Conservation (phyloP, 1,139 yeast species). For the Protomyces macrosporus region DNA sequence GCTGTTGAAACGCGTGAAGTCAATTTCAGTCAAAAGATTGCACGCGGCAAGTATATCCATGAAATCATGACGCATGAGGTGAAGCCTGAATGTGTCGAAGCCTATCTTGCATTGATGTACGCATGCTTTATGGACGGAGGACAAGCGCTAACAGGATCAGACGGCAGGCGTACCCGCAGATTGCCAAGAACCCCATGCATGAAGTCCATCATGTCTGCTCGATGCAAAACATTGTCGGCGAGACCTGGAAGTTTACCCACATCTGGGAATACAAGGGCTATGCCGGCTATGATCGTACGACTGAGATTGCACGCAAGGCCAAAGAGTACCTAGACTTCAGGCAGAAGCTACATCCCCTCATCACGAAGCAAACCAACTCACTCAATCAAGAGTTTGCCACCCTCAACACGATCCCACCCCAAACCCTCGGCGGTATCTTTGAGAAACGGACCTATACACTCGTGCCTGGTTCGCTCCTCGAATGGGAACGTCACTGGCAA, state of each 20-base stretch:
- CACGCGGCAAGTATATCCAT: constrained; percentile 45
- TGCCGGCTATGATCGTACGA: constrained; percentile 43
- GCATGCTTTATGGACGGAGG: not conserved
- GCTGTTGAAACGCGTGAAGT: constrained; percentile 25
- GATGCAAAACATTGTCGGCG: constrained; percentile 45
- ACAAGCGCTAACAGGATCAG: not conserved
- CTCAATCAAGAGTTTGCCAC: constrained; percentile 44
- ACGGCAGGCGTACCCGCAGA: constrained; percentile 37
- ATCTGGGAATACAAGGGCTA: constrained; percentile 46
- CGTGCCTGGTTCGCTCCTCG: constrained; percentile 42
- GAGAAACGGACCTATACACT: constrained; percentile 43
- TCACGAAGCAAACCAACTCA: constrained; percentile 40
- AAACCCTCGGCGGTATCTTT: constrained; percentile 43
- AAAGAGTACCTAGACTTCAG: constrained; percentile 38
- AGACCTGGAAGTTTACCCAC: constrained; percentile 40
- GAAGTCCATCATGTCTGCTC: constrained; percentile 43
- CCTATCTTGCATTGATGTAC: constrained; percentile 39
- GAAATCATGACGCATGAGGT: constrained; percentile 43
- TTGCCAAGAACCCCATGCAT: constrained; percentile 38
- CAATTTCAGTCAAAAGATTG: constrained; percentile 34
- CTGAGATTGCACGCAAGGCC: constrained; percentile 39
- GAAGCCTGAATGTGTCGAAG: constrained; percentile 39
- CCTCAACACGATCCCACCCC: constrained; percentile 47
- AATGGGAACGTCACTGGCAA: constrained; percentile 45
- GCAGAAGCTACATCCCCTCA: constrained; percentile 37